Base-by-base conservation (phyloP, 1,139 yeast genomes). In the Spathaspora sp. region DNA sequence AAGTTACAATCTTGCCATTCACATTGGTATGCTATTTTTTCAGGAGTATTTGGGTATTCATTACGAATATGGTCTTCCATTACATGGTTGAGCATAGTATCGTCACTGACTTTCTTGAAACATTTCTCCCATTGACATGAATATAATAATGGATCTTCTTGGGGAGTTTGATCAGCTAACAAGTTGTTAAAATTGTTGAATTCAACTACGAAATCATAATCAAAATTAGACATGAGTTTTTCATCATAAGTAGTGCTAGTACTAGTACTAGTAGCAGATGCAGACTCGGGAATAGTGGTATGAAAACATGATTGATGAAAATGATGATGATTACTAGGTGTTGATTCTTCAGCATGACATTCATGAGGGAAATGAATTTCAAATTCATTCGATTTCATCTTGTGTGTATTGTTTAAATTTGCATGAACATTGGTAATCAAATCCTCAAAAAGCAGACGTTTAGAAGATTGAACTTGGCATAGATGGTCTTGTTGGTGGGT, bases 1-100 rank as follows among this genome's bases (percentile, higher is more conserved):
- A 72, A 85, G 44, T 76, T 68, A 71, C 96, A 89, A 46, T 81
- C 74, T 50, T 71, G 68, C 96, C 96, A 88, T 59, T 83, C 89
- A 68, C 96, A 89, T 43, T 67, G 80, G 56, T 56, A 71, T 13
- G 42, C 34, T 13, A 42, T 46, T n/a, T 36, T 38, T 13, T 41
- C 40, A 4, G 31, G 20, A 3, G 25, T 13, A 9, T 17, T 25
- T 2, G 44, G 51, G 37, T 59, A 55, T 20, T 70, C 70, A 20
- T 59, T 61, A n/a, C 63, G 65, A 18, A 85, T 60, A 60, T 86
- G 95, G 43, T 74, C 74, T 42, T 74, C 74, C 44, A 80, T 63
- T 18, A 87, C 61, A 59, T 89, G 96, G 45, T 72, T 67, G 51
- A 80, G 72, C 38, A 85, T 64, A 2, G 73, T 74, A 13, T 72